phyloP scores from a whole-genome alignment of 768 basidiomycete species.

The Auriscalpium microsporum region DNA sequence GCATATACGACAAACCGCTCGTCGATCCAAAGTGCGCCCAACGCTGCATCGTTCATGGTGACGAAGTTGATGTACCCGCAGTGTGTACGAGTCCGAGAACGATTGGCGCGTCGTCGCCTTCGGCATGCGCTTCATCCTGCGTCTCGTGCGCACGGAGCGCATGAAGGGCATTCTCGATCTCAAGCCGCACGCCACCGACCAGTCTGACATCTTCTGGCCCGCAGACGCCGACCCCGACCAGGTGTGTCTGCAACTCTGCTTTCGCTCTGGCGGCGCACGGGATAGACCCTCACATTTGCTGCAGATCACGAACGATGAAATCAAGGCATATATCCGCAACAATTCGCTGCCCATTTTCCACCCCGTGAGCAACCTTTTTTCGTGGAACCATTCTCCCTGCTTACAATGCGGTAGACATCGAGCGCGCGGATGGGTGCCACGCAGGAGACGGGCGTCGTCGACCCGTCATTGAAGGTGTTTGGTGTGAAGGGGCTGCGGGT shows the following conservation, averaged over 20 bases:
- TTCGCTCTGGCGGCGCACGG: constrained; percentile 4
- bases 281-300: background rate
- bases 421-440: background rate
- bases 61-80: background rate
- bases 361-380: constrained; percentile 19
- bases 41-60: background rate
- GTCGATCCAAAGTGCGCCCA: background rate
- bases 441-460: constrained; percentile 29
- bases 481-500: constrained; percentile 32
- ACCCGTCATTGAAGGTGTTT: constrained; percentile 30
- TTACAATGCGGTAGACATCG: background rate
- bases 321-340: background rate
- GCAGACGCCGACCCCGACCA: constrained; percentile 1
- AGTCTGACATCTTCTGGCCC: constrained; percentile 1
- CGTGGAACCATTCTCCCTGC: background rate
- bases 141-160: background rate
- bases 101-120: background rate
- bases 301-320: constrained; percentile 3
- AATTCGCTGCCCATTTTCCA: constrained; percentile 17
- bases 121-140: background rate
- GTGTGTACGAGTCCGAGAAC: constrained; percentile 1
- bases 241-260: background rate
- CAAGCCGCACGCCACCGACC: background rate
- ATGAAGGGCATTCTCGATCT: constrained; percentile 5
- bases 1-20: constrained; percentile 3